Base-by-base conservation (phyloP, 177 flowering plant species). In the Vitis hybrid region DNA sequence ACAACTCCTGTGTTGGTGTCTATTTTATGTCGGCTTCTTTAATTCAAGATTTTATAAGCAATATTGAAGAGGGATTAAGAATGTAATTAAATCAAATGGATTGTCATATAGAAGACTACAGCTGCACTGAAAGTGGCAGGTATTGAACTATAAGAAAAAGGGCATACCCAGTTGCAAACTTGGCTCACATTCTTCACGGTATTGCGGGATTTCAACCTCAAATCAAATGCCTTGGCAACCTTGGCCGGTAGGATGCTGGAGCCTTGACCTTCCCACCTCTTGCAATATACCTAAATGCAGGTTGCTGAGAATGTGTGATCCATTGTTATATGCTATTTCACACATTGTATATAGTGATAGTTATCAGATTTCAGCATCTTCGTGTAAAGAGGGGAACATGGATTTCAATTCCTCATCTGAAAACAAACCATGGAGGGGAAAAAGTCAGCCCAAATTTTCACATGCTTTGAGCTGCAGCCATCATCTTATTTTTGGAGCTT, bases 101-200 rank as follows among this genome's bases (percentile, higher is more conserved):
- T 34, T 7, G 29, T 26, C 29, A 26, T 26, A 26, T 26, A 26
- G 29, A 26, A 2, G 26, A 22, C 26, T 22, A 22, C 90, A 74
- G 94, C 93, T 60, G 97, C 97, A 34, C 39, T 91, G 62, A 87
- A 80, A 73, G 85, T 79, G 61, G 87, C 75, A 3, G 88, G 95
- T 48, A 71, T 81, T 31, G 54, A 69, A 65, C 50, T 50, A 50
- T 76, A 62, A 62, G 73, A 54, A 26, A 20, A 26, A 26, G 51
- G 45, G 52, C 66, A 34, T 61, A 20, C 63, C 48, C 48, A 50
- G 67, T 56, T 50, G n/a, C 12, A 14, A 54, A 65, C 55, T 59
- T 12, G 56, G 68, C 50, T 29, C 3, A 55, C 26, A 4, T 18
- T 34, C 45, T 34, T 34, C 45, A 34, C 45, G 45, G 7, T 34